Conservation (phyloP, 768 basidiomycete genomes). For the Amanita molliuscula region DNA sequence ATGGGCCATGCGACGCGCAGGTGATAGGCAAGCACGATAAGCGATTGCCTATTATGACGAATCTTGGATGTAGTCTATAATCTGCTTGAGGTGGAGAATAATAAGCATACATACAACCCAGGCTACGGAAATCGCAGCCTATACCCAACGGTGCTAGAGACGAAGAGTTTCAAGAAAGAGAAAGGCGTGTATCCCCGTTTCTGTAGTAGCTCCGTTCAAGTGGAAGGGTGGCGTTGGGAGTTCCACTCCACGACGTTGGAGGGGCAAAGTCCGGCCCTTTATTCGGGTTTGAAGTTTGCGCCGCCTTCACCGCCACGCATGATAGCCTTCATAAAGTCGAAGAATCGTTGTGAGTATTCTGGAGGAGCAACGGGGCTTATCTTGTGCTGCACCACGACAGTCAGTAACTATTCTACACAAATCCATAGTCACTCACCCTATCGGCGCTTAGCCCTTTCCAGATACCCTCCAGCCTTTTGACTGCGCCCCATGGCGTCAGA, state of each 20-base stretch:
- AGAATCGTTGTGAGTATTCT: conserved; percentile 87
- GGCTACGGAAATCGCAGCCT: background rate
- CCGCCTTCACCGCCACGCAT: conserved; percentile 76
- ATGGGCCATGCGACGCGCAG: background rate
- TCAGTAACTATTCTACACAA: conserved; percentile 3
- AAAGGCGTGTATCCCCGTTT: background rate
- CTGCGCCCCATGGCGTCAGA: conserved; percentile 71
- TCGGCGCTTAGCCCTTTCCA: conserved; percentile 90
- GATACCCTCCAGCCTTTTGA: conserved; percentile 79
- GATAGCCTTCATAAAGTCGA: conserved; percentile 73
- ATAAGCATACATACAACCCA: background rate
- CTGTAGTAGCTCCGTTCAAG: background rate
- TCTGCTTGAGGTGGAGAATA: background rate
- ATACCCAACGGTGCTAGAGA: background rate
- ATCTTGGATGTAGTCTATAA: background rate
- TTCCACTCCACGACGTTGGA: background rate
- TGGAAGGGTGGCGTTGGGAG: background rate
- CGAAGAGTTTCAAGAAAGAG: background rate
- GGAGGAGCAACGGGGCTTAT: conserved; percentile 87
- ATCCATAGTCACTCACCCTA: conserved; percentile 47
- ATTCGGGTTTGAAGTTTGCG: conserved; percentile 29
- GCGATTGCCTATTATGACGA: background rate
- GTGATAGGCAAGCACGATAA: background rate
- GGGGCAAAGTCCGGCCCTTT: background rate
- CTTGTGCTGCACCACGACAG: conserved; percentile 53